Evolutionary conservation across 345 rosid genomes (phyloP), one percentile per base, ranked within the genome.

Genomic region (Hypericum androsaemum): DNA sequence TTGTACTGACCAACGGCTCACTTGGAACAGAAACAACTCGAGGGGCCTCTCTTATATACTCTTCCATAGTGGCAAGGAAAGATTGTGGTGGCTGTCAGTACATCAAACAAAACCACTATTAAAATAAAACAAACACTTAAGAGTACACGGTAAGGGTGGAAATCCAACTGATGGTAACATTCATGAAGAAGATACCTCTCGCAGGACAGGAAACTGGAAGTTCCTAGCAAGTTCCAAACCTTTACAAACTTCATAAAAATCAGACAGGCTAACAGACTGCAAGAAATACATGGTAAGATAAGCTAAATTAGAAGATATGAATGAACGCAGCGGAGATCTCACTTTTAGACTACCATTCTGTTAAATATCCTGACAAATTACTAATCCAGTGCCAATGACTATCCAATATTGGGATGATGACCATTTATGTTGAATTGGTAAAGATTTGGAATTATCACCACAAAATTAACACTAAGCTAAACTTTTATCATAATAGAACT

Each of bases 181-280:
- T 54, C 50, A 8, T 9, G 28, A 39, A 43, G 36, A 49, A 43
- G 39, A 57, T 71, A 92, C 99, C 88, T 88, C 97, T 78, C 97
- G 74, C 61, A 94, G 66, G 64, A 72, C 74, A 42, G 99, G 99
- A 78, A 88, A 94, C 54, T 94, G 97, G 63, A 94, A 88, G 69
- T 94, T 94, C 72, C 99, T 84, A 12, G 97, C 96, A 68, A 88
- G 95, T 74, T 94, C 95, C 80, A 94, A 75, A 43, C 97, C 92
- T 82, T 80, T 84, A 74, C 99, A 94, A 50, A 82, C 66, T 66
- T 88, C 95, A 69, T 88, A 94, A 63, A 94, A 94, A 68, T 82
- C 87, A 65, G 96, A 88, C 52, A 94, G 97, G 69, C 71, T 71
- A 39, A 71, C 84, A 55, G 99, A 95, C 99, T 94, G 94, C 57